Conservation (phyloP, 2,329 filamentous ascomycete species). For the Amphichorda felina region DNA sequence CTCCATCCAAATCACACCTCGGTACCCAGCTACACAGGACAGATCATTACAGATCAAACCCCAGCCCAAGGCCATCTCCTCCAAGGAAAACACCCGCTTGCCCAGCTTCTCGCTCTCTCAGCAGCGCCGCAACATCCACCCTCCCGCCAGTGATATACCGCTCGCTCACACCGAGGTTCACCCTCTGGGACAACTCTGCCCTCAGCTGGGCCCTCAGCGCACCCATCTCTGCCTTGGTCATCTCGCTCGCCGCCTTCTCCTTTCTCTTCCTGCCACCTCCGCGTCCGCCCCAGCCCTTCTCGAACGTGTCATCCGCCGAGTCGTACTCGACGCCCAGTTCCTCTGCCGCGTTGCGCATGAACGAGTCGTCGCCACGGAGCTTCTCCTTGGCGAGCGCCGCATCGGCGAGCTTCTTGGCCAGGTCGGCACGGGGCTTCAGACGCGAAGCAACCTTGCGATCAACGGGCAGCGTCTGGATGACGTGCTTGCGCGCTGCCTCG, state of each 20-base stretch:
- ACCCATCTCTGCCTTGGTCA: slow-evolving; percentile 65
- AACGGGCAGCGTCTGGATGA: slow-evolving; percentile 71
- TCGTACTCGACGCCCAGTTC: slow-evolving; percentile 93
- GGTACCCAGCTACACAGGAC: too few species aligned
- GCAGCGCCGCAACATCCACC: slow-evolving; percentile 69
- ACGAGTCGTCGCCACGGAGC: slow-evolving; percentile 69
- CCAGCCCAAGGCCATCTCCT: slow-evolving; percentile 22
- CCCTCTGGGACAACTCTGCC: slow-evolving; percentile 54
- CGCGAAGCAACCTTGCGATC: slow-evolving; percentile 68
- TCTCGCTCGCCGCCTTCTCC: slow-evolving; percentile 54
- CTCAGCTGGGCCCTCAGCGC: slow-evolving; percentile 61
- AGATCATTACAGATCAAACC: slow-evolving; percentile 2
- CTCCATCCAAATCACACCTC: too few species aligned
- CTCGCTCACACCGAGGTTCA: slow-evolving; percentile 84
- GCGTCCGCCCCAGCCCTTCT: slow-evolving; percentile 50
- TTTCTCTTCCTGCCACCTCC: slow-evolving; percentile 64
- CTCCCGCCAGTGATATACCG: slow-evolving; percentile 71
- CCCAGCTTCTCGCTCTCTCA: slow-evolving; percentile 45
- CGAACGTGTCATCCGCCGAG: slow-evolving; percentile 72
- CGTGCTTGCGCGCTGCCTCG: slow-evolving; percentile 42
- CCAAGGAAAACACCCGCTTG: slow-evolving; percentile 18
- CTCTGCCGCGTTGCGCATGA: slow-evolving; percentile 74
- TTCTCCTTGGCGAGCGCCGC: slow-evolving; percentile 78
- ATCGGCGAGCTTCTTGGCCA: slow-evolving; percentile 85
- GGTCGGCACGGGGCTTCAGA: slow-evolving; percentile 62